phyloP scores from a whole-genome alignment of 1,284 basidiomycete species.

The Rhodotorula glutinis region DNA sequence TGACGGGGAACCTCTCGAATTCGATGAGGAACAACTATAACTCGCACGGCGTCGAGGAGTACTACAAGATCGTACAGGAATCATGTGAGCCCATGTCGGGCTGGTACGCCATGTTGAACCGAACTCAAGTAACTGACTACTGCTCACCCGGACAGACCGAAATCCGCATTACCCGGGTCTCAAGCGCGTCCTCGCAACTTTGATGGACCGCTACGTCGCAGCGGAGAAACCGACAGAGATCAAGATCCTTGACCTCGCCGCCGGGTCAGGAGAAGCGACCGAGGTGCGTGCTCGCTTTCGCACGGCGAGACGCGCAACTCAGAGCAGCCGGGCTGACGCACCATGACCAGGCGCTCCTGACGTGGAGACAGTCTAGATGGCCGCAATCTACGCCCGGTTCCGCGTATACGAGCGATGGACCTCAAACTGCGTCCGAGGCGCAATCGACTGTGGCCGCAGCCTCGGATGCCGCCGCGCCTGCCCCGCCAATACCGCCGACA shows the following conservation, averaged over 20 bases:
- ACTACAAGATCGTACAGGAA: constrained; percentile 36
- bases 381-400: too few relatives aligned
- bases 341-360: constrained; percentile 17
- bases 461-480: neutral
- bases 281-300: constrained; percentile 44
- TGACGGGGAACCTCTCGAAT: constrained; percentile 14
- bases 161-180: constrained; percentile 70
- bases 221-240: constrained; percentile 47
- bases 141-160: constrained; percentile 49
- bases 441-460: constrained; percentile 24
- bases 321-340: neutral
- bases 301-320: neutral
- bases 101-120: too few relatives aligned
- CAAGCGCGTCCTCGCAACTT: constrained; percentile 52
- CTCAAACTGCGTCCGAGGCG: neutral
- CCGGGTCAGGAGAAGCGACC: constrained; percentile 48
- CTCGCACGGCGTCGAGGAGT: constrained; percentile 65
- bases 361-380: constrained; percentile 32
- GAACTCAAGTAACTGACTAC: too few relatives aligned
- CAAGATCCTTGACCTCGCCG: constrained; percentile 56
- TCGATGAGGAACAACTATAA: constrained; percentile 70
- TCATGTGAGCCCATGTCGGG: constrained; percentile 28
- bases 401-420: neutral
- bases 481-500: neutral
- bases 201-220: constrained; percentile 52